phyloP scores from a whole-genome alignment of 2,329 filamentous ascomycete genomes.

The Alternaria dauci region DNA sequence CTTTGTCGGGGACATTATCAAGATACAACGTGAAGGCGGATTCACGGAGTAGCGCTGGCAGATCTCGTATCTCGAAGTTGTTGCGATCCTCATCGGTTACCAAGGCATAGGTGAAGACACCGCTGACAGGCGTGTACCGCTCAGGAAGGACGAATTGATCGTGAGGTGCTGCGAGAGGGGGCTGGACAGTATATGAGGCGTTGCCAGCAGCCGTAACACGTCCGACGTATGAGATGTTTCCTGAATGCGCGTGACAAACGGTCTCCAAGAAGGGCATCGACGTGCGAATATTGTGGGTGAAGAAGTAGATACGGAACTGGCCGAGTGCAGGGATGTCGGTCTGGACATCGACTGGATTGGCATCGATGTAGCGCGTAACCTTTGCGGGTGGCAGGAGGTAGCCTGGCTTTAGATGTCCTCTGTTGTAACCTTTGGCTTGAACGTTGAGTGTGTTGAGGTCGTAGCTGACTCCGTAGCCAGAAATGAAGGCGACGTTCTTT shows the following conservation, averaged over 20 bases:
- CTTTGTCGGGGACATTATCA: conserved; percentile 67
- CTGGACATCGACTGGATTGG: conserved; percentile 79
- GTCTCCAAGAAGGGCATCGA: conserved; percentile 65
- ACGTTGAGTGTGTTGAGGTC: conserved; percentile 70
- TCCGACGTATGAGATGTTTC: conserved; percentile 64
- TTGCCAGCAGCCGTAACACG: conserved; percentile 67
- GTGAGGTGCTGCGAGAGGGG: conserved; percentile 64
- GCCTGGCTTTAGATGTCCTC: conserved; percentile 51
- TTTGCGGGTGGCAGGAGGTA: conserved; percentile 70
- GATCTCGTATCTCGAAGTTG: conserved; percentile 70
- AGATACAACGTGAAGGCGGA: conserved; percentile 78
- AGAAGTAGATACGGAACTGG: conserved; percentile 78
- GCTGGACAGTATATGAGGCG: conserved; percentile 68
- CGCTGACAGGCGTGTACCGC: conserved; percentile 72
- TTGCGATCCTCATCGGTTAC: conserved; percentile 72
- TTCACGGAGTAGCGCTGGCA: conserved; percentile 68
- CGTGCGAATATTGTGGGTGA: conserved; percentile 69
- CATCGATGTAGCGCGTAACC: conserved; percentile 77
- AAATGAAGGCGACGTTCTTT: conserved; percentile 76
- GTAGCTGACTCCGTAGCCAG: conserved; percentile 75
- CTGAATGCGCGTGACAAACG: conserved; percentile 65
- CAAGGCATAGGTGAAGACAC: conserved; percentile 70
- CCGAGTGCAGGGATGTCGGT: conserved; percentile 80
- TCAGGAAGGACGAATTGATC: conserved; percentile 73
- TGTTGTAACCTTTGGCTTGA: conserved; percentile 61